Base-by-base conservation (phyloP, 1,284 basidiomycete species). In the Trametes versicolor region DNA sequence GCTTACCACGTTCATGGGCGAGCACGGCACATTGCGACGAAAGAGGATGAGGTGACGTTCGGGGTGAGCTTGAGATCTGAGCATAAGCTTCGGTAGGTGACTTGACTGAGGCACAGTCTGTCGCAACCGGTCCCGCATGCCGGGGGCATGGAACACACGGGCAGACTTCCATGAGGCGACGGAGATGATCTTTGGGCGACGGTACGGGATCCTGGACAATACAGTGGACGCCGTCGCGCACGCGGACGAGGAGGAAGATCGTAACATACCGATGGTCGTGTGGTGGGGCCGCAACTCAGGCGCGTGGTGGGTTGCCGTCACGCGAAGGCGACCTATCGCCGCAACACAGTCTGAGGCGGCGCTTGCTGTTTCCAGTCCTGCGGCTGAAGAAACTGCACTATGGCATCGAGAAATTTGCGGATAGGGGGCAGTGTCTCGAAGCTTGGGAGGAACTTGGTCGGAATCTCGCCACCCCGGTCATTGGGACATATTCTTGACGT, bases 261-360 rank as follows among this genome's bases (percentile, higher is more conserved):
- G 9, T 37, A 9, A 29, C 47, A 57, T 25, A 41, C 49, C 48
- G 21, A 37, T 13, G 41, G 36, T 34, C 48, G 48, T 27, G 52
- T 23, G 39, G 29, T 32, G 29, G 29, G 15, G n/a, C 32, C 27
- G 49, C 49, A 21, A 37, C 21, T 23, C 15, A 45, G 25, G 13
- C 52, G 49, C 21, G 1, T 2, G 47, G 36, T 36, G 29, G 25
- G 47, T 57, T 47, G 29, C 48, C 48, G 55, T 51, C 47, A 39
- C 51, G 15, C 21, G 19, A 34, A 34, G 21, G 39, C 61, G 54
- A 25, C 19, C 9, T 51, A 57, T 49, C 50, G n/a, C 60, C 61
- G 54, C 61, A 57, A 49, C n/a, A 51, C 6, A 50, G 21, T 51
- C 55, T 51, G 61, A 57, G 39, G 49, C 55, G 61, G 54, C 19